Evolutionary conservation across 306 rosid species (phyloP), one percentile per base, ranked within the genome.

Genomic region (Nissolia schottii): DNA sequence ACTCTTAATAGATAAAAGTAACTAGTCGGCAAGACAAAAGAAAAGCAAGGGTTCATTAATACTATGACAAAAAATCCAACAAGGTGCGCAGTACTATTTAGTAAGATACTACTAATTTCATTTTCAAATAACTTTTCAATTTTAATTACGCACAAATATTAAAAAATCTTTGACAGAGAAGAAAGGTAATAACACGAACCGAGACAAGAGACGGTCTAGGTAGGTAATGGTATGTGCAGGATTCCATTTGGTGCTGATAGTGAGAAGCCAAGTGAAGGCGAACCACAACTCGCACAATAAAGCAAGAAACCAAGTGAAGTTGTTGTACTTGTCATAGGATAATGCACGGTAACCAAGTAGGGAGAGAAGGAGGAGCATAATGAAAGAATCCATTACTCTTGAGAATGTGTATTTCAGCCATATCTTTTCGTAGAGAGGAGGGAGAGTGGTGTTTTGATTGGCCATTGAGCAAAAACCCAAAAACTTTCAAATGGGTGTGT

Each of bases 241-340:
- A 50, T 65, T 78, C 90, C 90, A 91, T 65, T 61, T 75, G 74
- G 9, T 19, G 77, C 0, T 49, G 70, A 85, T 38, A 11, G 13
- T 49, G 8, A 81, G 45, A 31, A 79, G 0, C 89, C 84, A 81
- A 2, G 41, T 22, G 83, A 79, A 70, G 67, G 92, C 45, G 81
- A 92, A 92, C 83, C 87, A 89, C 1, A 76, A 75, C 67, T 89
- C 96, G 37, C 87, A 92, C 1, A 86, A 8, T 24, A 89, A 81
- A 60, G 97, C 96, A 8, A 83, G 70, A 4, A 84, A 60, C 62
- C 83, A 84, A 25, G 86, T n/a, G n/a, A n/a, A 55, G 15, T 76
- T 84, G 51, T 72, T 79, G 79, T 11, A 23, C 7, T 8, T 8
- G 28, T 45, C 51, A 55, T 13, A 5, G 77, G 77, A 64, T 34